phyloP scores from a whole-genome alignment of 495 filamentous ascomycete species.

The Tuber magnatum region DNA sequence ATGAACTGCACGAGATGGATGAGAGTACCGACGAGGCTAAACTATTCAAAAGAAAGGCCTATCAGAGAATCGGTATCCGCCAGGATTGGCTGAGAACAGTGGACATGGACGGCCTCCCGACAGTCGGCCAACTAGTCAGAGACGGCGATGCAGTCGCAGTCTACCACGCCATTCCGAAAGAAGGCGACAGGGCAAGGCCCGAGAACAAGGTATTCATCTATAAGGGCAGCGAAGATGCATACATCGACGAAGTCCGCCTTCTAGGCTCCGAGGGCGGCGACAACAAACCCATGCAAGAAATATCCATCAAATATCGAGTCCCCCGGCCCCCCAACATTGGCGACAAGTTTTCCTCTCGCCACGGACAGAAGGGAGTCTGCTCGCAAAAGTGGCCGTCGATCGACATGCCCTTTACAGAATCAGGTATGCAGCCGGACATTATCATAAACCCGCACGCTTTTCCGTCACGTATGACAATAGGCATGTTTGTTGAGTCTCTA shows the following conservation, averaged over 20 bases:
- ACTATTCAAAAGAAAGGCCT: slow-evolving; percentile 24
- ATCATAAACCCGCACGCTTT: slow-evolving; percentile 99
- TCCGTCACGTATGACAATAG: slow-evolving; percentile 99
- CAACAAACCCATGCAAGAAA: slow-evolving; percentile 68
- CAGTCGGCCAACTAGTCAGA: slow-evolving; percentile 63
- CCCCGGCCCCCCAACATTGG: slow-evolving; percentile 88
- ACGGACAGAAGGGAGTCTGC: slow-evolving; percentile 95
- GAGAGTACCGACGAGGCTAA: slow-evolving; percentile 27
- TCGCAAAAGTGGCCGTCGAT: slow-evolving; percentile 92
- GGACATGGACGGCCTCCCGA: slow-evolving; percentile 79
- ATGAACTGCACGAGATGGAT: slow-evolving; percentile 42
- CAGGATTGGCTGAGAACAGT: slow-evolving; percentile 60
- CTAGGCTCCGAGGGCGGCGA: slow-evolving; percentile 59
- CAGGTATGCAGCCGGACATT: slow-evolving; percentile 90
- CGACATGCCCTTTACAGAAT: slow-evolving; percentile 97
- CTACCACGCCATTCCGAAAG: slow-evolving; percentile 76
- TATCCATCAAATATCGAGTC: slow-evolving; percentile 87
- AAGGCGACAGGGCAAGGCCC: slow-evolving; percentile 62
- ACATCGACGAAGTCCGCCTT: slow-evolving; percentile 85
- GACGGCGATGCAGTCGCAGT: slow-evolving; percentile 80
- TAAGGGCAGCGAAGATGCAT: slow-evolving; percentile 80
- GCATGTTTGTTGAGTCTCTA: slow-evolving; percentile 97
- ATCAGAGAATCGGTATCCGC: slow-evolving; percentile 50
- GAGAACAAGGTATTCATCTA: slow-evolving; percentile 79
- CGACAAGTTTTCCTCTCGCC: slow-evolving; percentile 96